Conservation (phyloP, 2,329 filamentous ascomycete species). For the Aureobasidium sp. region DNA sequence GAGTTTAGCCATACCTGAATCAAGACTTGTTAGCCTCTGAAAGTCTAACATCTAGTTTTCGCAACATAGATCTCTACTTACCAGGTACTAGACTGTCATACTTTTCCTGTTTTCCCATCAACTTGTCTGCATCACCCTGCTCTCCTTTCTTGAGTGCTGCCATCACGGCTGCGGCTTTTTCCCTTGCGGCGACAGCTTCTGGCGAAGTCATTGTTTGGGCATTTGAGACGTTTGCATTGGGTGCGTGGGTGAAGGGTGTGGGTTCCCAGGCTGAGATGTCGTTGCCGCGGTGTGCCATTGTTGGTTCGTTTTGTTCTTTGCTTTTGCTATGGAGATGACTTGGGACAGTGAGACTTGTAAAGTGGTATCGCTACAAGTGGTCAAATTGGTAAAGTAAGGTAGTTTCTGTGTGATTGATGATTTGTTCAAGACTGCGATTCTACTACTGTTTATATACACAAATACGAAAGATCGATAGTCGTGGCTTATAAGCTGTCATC, state of each 20-base stretch:
- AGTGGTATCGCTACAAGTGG: too few species aligned
- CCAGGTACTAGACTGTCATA: background rate
- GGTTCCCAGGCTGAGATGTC: background rate
- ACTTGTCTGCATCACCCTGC: background rate
- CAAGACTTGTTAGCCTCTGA: background rate
- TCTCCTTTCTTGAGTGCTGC: background rate
- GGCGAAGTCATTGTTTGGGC: conserved; percentile 1
- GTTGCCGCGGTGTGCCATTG: background rate
- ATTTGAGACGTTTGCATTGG: conserved; percentile 1
- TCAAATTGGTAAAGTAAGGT: background rate
- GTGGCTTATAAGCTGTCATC: background rate
- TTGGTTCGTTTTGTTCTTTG: background rate
- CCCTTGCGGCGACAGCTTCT: background rate
- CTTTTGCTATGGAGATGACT: too few species aligned
- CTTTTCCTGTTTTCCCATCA: background rate
- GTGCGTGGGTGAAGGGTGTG: background rate
- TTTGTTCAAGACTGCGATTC: too few species aligned
- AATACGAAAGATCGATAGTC: background rate
- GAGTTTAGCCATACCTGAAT: background rate
- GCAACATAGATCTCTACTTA: background rate
- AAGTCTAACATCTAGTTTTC: too few species aligned
- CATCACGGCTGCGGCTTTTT: background rate
- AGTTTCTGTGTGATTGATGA: background rate
- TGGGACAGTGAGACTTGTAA: too few species aligned
- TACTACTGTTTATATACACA: too few species aligned